These are phyloP conservation scores for Solanum microdontum DNA, from an alignment of 257 asterid genomes.

Conservation along the genomic window DNA sequence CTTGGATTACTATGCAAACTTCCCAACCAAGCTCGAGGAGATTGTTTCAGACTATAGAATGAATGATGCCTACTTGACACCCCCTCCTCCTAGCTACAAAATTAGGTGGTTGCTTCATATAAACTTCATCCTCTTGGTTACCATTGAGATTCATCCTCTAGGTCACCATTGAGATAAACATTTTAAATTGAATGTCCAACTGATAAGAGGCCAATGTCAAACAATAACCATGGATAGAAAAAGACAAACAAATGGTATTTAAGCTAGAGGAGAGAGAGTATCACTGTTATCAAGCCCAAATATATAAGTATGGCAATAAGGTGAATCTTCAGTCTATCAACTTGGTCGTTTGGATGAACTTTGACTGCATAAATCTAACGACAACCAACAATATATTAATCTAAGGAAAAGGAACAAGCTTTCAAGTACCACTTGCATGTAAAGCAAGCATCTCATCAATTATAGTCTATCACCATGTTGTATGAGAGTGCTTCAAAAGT, in stretches of 20 bases:
- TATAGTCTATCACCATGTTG: background rate
- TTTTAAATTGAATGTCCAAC: background rate
- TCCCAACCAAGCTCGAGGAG: background rate
- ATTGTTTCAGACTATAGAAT: background rate
- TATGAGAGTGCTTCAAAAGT: background rate
- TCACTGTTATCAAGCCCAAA: background rate
- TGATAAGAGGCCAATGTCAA: background rate
- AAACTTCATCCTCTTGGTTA: background rate
- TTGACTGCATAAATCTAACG: background rate
- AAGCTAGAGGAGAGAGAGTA: background rate
- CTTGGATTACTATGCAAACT: background rate
- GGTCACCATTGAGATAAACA: background rate
- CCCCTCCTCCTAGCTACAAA: background rate
- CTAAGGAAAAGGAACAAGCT: background rate
- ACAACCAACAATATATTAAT: background rate
- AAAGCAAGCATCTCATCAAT: background rate
- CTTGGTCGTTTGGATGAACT: background rate
- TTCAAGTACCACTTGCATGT: background rate
- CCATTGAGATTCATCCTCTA: background rate
- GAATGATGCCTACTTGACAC: background rate
- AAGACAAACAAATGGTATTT: background rate
- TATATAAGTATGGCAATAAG: background rate
- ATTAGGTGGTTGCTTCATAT: background rate
- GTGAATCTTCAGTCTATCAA: background rate
- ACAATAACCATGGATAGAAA: background rate